Base-by-base conservation (phyloP, 345 rosid species). In the Boechera divaricarpa region DNA sequence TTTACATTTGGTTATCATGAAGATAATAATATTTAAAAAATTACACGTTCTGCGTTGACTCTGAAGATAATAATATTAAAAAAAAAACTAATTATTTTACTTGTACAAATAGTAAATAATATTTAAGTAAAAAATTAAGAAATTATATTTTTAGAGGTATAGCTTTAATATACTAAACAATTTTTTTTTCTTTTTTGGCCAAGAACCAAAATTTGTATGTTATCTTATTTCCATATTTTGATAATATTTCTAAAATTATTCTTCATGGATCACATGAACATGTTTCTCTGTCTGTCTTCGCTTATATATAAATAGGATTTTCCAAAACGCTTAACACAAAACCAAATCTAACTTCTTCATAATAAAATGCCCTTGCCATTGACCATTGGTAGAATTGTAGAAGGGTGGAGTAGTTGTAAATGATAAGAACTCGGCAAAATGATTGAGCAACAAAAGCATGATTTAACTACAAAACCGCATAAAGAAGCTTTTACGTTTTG, bases 401-500 rank as follows among this genome's bases (percentile, higher is more conserved):
- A 53, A 53, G 16, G 39, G 68, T 51, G 31, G 6, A 58, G 24
- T 1, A 36, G 11, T 52, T 24, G 21, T 68, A 36, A 24, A 39
- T 10, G 52, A 15, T 6, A 11, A 28, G 41, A 39, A 41, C n/a
- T 55, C 26, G 0, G 10, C 28, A 10, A 13, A 10, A 54, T 10
- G 28, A 33, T 42, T 42, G 45, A 59, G 75, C 21, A 18, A 70
- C 4, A 32, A 58, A 56, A 73, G 11, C 36, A 31, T 53, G 28
- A 52, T 18, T 42, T 13, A 42, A 42, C 56, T 44, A 21, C 64
- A 73, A 24, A 64, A 54, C 69, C 77, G 41, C 69, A n/a, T 28
- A 51, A 62, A 11, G 16, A 52, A 73, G 54, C n/a, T 51, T 73
- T 39, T 12, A 53, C 77, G 63, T 10, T 28, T 55, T 47, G 26